Conservation (phyloP, 139 green algal species). For the Dunaliella sp. region DNA sequence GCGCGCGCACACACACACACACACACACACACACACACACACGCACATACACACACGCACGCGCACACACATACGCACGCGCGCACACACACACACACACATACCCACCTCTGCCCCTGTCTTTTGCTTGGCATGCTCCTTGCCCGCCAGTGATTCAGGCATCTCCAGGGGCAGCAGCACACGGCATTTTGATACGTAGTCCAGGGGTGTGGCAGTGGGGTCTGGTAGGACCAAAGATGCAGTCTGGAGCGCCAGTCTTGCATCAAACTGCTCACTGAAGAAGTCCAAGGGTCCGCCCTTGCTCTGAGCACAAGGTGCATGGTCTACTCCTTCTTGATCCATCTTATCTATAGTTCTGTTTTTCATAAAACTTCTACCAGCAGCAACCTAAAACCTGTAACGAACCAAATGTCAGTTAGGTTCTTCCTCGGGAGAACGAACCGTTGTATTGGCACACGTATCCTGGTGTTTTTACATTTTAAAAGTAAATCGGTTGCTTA, state of each 20-base stretch:
- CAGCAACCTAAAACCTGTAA: too few relatives aligned
- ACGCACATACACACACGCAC: not conserved
- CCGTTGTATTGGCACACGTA: too few relatives aligned
- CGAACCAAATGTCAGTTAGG: too few relatives aligned
- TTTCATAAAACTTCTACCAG: too few relatives aligned
- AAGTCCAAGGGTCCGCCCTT: slow-evolving; percentile 42
- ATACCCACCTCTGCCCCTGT: slow-evolving; percentile 6
- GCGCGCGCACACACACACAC: not conserved
- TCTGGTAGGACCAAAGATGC: slow-evolving; percentile 47
- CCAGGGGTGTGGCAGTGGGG: slow-evolving; percentile 45
- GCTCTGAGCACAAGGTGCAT: too few relatives aligned
- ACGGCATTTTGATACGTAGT: slow-evolving; percentile 61
- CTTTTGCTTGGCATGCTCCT: slow-evolving; percentile 12
- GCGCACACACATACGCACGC: not conserved
- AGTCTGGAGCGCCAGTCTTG: slow-evolving; percentile 35
- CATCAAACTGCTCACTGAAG: slow-evolving; percentile 47
- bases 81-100: not conserved
- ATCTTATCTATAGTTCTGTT: too few relatives aligned
- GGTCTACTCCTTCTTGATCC: too few relatives aligned
- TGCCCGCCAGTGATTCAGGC: slow-evolving; percentile 22
- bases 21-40: not conserved
- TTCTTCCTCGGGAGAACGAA: too few relatives aligned
- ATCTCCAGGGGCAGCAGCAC: slow-evolving; percentile 49
- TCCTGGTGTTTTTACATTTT: too few relatives aligned
- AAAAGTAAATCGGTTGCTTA: too few relatives aligned